phyloP scores from a whole-genome alignment of 2,329 filamentous ascomycete genomes.

The Botrytis pseudocinerea region DNA sequence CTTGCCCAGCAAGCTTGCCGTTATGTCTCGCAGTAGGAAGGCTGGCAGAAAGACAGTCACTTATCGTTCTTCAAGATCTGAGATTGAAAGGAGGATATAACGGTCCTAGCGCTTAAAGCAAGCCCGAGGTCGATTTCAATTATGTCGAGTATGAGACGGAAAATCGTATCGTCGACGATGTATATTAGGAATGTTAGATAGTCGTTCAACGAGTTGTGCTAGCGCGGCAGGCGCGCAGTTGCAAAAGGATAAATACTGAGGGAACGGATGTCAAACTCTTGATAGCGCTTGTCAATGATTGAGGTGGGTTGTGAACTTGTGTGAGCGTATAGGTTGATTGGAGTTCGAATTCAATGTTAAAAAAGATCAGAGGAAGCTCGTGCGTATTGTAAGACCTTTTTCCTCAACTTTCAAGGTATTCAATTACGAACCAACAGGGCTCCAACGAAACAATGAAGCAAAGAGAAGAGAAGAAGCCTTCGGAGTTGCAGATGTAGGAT shows the following conservation, averaged over 20 bases:
- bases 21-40: slow-evolving; percentile 26
- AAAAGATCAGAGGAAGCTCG: slow-evolving; percentile 23
- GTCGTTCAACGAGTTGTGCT: slow-evolving; percentile 4
- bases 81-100: neutral
- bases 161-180: neutral
- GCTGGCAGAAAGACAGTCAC: neutral
- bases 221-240: slow-evolving; percentile 16
- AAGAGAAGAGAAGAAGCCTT: neutral
- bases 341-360: slow-evolving; percentile 8
- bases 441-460: slow-evolving; percentile 3
- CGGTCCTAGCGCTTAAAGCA: slow-evolving; percentile 7
- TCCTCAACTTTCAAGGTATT: slow-evolving; percentile 1
- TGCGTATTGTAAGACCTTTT: slow-evolving; percentile 19
- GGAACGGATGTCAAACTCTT: slow-evolving; percentile 4
- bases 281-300: slow-evolving; percentile 12
- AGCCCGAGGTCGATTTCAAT: neutral
- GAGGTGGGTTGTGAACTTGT: slow-evolving; percentile 1
- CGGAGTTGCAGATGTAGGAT: neutral
- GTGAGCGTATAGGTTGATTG: slow-evolving; percentile 12
- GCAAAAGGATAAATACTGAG: neutral
- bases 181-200: slow-evolving; percentile 7
- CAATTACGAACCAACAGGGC: slow-evolving; percentile 13
- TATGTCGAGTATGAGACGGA: slow-evolving; percentile 1
- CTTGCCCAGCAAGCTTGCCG: slow-evolving; percentile 38
- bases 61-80: slow-evolving; percentile 10